Conservation (phyloP, 148 eudicot genomes). For the Chenopodium suecicum region DNA sequence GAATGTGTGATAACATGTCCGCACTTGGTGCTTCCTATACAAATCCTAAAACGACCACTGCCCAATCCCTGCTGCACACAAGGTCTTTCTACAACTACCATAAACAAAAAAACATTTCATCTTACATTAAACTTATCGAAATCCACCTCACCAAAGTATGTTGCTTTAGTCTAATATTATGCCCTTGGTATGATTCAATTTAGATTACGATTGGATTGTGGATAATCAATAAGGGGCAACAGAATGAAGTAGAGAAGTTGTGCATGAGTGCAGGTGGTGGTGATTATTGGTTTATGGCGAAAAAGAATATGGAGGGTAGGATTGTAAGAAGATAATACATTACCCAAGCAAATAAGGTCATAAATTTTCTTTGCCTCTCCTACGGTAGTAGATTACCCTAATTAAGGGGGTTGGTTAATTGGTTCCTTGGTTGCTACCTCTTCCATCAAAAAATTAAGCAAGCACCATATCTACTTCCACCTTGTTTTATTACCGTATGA, state of each 20-base stretch:
- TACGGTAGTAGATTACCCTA: background rate
- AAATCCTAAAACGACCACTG: background rate
- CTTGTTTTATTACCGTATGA: background rate
- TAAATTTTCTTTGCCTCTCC: background rate
- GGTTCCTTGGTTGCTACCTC: background rate
- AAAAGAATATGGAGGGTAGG: background rate
- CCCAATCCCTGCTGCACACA: background rate
- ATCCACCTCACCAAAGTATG: background rate
- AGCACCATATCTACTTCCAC: no score
- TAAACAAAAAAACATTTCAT: background rate
- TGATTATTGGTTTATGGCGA: background rate
- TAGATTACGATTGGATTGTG: background rate
- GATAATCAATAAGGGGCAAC: background rate
- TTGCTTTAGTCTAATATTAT: background rate
- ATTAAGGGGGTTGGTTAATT: background rate
- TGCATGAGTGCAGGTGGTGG: background rate
- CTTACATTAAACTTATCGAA: background rate
- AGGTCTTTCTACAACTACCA: background rate
- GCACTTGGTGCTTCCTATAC: background rate
- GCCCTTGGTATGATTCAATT: background rate
- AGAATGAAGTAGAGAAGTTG: background rate
- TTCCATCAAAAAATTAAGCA: background rate
- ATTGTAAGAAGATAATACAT: background rate
- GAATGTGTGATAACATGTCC: background rate
- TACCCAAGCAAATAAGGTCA: background rate